Conservation (phyloP, 257 asterid genomes). For the Ocimum tenuiflorum region DNA sequence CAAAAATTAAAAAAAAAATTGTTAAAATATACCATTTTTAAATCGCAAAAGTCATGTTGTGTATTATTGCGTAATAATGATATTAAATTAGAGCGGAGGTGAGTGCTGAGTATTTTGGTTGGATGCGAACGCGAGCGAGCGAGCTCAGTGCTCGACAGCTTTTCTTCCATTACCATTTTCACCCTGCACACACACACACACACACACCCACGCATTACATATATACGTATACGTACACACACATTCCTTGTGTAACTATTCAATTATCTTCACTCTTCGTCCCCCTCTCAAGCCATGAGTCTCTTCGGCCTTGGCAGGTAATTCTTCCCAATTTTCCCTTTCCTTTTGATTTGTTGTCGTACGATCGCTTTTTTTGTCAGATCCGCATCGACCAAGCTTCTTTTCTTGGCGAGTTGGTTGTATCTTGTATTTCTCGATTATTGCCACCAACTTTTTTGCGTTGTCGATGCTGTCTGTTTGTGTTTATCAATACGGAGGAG, state of each 20-base stretch:
- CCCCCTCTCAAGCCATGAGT: constrained; percentile 50
- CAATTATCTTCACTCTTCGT: constrained; percentile 6
- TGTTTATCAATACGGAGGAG: constrained; percentile 3
- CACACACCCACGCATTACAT: not conserved
- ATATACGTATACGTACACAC: not conserved
- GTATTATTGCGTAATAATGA: no score
- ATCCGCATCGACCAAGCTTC: constrained; percentile 12
- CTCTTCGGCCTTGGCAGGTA: constrained; percentile 97
- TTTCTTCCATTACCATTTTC: constrained; percentile 27
- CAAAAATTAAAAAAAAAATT: no score
- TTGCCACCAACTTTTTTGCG: not conserved
- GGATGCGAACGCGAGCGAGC: constrained; percentile 37
- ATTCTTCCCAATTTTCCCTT: not conserved
- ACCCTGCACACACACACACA: not conserved
- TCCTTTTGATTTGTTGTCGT: constrained; percentile 8
- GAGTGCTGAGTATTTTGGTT: constrained; percentile 19
- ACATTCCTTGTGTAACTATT: not conserved
- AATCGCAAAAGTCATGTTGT: no score
- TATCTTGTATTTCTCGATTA: not conserved
- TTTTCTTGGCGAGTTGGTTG: not conserved
- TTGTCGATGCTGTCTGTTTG: not conserved
- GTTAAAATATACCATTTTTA: no score
- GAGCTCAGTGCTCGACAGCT: constrained; percentile 46
- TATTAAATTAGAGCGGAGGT: not conserved
- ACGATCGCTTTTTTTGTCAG: constrained; percentile 16